A percentile compares a stretch with the other conserved stretches of the same genome.
Conservation (phyloP, 192 early-diverging fungal genomes). For the Rhizophagus sp. region DNA sequence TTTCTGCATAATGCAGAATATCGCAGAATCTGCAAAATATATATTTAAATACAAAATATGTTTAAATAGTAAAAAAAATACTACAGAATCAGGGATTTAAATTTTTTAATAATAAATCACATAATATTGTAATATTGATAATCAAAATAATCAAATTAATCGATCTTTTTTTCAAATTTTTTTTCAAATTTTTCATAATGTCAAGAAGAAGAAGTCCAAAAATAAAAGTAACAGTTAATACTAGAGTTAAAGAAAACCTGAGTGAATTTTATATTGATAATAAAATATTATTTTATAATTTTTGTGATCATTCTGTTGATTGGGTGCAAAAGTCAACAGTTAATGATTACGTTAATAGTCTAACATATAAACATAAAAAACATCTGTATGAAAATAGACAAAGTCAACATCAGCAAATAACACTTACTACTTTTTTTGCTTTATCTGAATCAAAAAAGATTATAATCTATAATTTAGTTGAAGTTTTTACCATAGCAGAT, state of each 20-base stretch:
- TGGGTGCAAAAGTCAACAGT: neutral
- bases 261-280: neutral
- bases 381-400: neutral
- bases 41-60: too few relatives aligned
- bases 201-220: neutral
- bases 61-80: too few relatives aligned
- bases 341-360: neutral
- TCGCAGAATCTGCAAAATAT: too few relatives aligned
- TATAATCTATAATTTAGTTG: too few relatives aligned
- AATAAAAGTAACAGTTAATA: neutral
- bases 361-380: neutral
- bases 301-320: neutral
- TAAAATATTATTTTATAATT: constrained; percentile 1
- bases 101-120: too few relatives aligned
- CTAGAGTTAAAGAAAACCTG: neutral
- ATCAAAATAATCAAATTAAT: too few relatives aligned
- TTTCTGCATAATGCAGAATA: too few relatives aligned
- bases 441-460: neutral
- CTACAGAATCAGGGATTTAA: too few relatives aligned
- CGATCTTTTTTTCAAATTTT: too few relatives aligned
- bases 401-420: neutral
- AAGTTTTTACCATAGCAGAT: too few relatives aligned
- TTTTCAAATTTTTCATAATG: neutral
- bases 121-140: too few relatives aligned
- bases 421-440: neutral